These are phyloP conservation scores for Phialophora macrospora DNA, from an alignment of 2,329 filamentous ascomycete species.

Conservation along the genomic window DNA sequence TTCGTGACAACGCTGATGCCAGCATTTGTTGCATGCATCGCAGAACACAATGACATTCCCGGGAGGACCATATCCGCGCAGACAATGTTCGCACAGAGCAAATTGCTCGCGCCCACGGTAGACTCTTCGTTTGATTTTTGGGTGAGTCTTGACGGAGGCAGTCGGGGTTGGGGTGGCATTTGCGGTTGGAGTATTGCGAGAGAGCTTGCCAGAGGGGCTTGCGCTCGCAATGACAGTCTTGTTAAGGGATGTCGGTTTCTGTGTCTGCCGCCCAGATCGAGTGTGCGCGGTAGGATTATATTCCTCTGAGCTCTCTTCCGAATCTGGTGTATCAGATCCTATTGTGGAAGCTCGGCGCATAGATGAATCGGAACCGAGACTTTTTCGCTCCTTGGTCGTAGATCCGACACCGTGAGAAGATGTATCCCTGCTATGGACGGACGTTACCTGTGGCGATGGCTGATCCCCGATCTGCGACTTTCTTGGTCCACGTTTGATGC, in stretches of 20 bases:
- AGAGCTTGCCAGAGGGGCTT: constrained; percentile 28
- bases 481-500: constrained; percentile 40
- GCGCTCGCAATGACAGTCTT: constrained; percentile 50
- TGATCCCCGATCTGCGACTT: constrained; percentile 16
- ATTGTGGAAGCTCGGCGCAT: constrained; percentile 21
- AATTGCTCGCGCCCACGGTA: constrained; percentile 51
- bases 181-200: constrained; percentile 22
- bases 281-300: constrained; percentile 65
- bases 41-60: constrained; percentile 85
- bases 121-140: constrained; percentile 65
- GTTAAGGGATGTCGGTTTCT: constrained; percentile 66
- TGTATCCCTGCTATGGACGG: constrained; percentile 7
- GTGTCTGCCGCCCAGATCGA: constrained; percentile 75
- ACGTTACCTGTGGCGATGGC: constrained; percentile 10
- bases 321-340: constrained; percentile 40
- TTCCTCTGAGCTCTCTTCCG: constrained; percentile 50
- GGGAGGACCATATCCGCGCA: constrained; percentile 71
- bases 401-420: not conserved
- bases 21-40: constrained; percentile 77
- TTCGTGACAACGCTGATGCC: constrained; percentile 82
- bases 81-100: constrained; percentile 71
- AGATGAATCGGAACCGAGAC: constrained; percentile 19
- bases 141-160: constrained; percentile 40
- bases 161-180: constrained; percentile 32
- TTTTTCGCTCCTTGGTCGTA: constrained; percentile 31